These are phyloP conservation scores for Takashimella koratensis DNA, from an alignment of 1,284 basidiomycete genomes.

Conservation along the genomic window DNA sequence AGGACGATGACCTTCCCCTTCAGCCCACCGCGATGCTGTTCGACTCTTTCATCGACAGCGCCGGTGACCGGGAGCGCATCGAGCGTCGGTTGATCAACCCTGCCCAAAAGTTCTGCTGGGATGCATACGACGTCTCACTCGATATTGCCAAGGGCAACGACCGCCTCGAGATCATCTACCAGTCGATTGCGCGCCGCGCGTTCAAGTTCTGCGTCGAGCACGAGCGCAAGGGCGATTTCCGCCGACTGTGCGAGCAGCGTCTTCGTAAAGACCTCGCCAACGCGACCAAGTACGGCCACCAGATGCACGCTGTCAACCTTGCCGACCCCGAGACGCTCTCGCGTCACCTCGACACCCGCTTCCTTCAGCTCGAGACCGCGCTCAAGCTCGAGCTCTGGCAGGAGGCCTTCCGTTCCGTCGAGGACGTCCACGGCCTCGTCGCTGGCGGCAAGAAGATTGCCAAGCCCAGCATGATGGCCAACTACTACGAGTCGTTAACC, in stretches of 20 bases:
- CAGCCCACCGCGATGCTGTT: slow-evolving; percentile 45
- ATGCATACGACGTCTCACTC: slow-evolving; percentile 92
- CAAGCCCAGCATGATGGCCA: slow-evolving; percentile 94
- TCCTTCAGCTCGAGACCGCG: slow-evolving; percentile 95
- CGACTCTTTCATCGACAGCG: slow-evolving; percentile 50
- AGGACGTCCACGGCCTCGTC: slow-evolving; percentile 95
- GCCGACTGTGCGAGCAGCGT: slow-evolving; percentile 86
- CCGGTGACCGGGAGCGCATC: slow-evolving; percentile 86
- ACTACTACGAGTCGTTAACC: slow-evolving; percentile 97
- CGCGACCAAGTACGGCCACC: slow-evolving; percentile 92
- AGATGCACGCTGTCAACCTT: slow-evolving; percentile 96
- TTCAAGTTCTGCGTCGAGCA: slow-evolving; percentile 96
- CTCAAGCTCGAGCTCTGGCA: slow-evolving; percentile 99
- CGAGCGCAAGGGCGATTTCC: slow-evolving; percentile 94
- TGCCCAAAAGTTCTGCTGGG: slow-evolving; percentile 98
- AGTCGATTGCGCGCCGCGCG: slow-evolving; percentile 93
- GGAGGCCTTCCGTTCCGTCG: slow-evolving; percentile 96
- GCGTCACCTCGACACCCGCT: slow-evolving; percentile 95
- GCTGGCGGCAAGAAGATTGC: slow-evolving; percentile 71
- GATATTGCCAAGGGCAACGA: slow-evolving; percentile 98
- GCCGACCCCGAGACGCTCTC: slow-evolving; percentile 94
- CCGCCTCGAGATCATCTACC: slow-evolving; percentile 88
- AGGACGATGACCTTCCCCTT: slow-evolving; percentile 44
- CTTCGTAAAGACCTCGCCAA: slow-evolving; percentile 92
- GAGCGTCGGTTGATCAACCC: slow-evolving; percentile 94